Base-by-base conservation (phyloP, 345 rosid species). In the Barbarea vulgaris region DNA sequence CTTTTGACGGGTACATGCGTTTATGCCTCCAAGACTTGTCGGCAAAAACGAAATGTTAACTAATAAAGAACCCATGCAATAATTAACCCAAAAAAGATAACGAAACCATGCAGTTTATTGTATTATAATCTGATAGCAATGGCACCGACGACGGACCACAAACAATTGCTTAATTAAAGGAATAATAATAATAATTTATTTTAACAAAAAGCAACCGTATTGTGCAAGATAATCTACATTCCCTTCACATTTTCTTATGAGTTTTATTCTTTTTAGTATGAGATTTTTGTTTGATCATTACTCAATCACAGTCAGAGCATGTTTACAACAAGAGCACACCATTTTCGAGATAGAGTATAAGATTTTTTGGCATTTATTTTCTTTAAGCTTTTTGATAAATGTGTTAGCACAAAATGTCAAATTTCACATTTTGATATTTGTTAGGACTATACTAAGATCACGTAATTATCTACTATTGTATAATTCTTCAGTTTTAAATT, bases 151-250 rank as follows among this genome's bases (percentile, higher is more conserved):
- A 68, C 74, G 74, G 79, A 50, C 37, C 64, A 60, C 8, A 60
- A 60, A 51, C 46, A 39, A 39, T 4, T 60, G 69, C 69, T 75
- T 60, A n/a, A 22, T 19, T 5, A 52, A 59, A 1, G 64, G 39
- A 21, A 39, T 60, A 37, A 31, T 6, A 6, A 31, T 31, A 1
- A 27, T 67, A 37, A 60, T 22, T 28, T 37, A 59, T 51, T 51
- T 39, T 33, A 41, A 17, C 64, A 41, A 52, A 75, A 60, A 69
- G 69, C 9, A 69, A 61, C 56, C 63, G 69, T 75, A 22, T 15
- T 28, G 27, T 68, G 70, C 70, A 76, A 76, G 70, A 52, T 60
- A 76, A 69, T 61, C 17, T 21, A 61, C 70, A 62, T 69, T 69
- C 69, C 39, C 4, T 69, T 60, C 57, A 76, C 64, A 61, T 11